Conservation (phyloP, 768 basidiomycete species). For the Macrolepiota fuliginosa region DNA sequence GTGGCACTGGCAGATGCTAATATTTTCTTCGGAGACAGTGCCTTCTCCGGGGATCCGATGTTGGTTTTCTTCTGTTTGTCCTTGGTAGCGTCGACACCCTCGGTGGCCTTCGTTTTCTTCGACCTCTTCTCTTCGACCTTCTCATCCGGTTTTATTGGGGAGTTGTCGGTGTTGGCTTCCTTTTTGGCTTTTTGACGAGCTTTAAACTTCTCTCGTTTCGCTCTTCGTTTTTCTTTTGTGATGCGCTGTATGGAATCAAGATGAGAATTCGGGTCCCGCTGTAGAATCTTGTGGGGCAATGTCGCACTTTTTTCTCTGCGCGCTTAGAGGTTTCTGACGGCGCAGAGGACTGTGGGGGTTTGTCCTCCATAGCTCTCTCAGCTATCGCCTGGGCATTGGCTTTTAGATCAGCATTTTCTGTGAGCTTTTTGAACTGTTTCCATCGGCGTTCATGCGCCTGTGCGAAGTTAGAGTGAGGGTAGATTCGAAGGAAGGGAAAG, state of each 20-base stretch:
- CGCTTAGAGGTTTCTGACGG: constrained; percentile 48
- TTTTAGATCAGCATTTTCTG: constrained; percentile 35
- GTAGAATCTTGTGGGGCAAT: background rate
- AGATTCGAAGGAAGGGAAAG: constrained; percentile 20
- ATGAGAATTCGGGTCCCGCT: background rate
- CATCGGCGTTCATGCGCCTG: constrained; percentile 68
- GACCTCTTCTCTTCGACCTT: constrained; percentile 5
- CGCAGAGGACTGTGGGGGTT: constrained; percentile 23
- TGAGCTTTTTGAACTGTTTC: constrained; percentile 44
- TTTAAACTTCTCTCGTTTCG: constrained; percentile 49
- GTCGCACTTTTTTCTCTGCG: constrained; percentile 57
- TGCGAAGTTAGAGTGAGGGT: constrained; percentile 6
- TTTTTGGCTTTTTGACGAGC: constrained; percentile 39
- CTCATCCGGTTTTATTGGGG: too few relatives aligned
- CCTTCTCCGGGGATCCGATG: background rate
- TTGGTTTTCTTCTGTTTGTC: background rate
- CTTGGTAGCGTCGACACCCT: background rate
- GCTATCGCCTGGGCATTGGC: constrained; percentile 50
- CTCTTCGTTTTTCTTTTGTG: constrained; percentile 40
- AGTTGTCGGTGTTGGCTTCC: constrained; percentile 5
- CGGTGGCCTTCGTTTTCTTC: background rate
- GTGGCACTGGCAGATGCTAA: too few relatives aligned
- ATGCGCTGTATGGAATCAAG: constrained; percentile 37
- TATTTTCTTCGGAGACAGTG: background rate
- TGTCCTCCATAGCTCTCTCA: constrained; percentile 23